phyloP scores from a whole-genome alignment of 2,329 filamentous ascomycete species.

The Ilyonectria robusta region DNA sequence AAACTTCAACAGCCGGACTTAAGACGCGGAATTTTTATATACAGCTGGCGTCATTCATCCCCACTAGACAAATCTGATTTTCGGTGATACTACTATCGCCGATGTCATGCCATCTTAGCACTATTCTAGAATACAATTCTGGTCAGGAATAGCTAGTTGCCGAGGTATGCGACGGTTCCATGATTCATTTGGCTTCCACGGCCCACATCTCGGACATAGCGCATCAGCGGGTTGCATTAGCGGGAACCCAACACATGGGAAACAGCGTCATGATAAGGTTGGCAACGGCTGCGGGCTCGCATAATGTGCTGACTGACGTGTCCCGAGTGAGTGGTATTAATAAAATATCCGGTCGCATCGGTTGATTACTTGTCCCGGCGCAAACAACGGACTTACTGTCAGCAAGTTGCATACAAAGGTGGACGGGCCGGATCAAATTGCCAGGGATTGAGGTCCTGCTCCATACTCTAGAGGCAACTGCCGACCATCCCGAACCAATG shows the following conservation, averaged over 20 bases:
- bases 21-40: not conserved
- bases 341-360: not conserved
- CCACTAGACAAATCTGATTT: not conserved
- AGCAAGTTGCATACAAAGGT: constrained; percentile 28
- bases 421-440: not conserved
- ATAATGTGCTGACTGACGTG: not conserved
- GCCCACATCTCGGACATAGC: constrained; percentile 11
- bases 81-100: constrained; percentile 5
- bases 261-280: constrained; percentile 12
- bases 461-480: not conserved
- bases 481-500: not conserved
- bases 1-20: constrained; percentile 13
- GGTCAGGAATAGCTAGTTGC: constrained; percentile 10
- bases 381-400: not conserved
- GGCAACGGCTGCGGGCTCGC: not conserved
- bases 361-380: not conserved
- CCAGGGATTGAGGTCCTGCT: not conserved
- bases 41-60: no score
- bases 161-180: not conserved
- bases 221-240: constrained; percentile 33
- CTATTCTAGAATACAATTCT: not conserved
- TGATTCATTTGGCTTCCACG: constrained; percentile 1
- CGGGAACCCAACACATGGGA: not conserved
- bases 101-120: constrained; percentile 12
- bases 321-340: constrained; percentile 2